Evolutionary conservation across 306 rosid species (phyloP), one percentile per base, ranked within the genome.

Genomic region (Pyrus betulifolia): DNA sequence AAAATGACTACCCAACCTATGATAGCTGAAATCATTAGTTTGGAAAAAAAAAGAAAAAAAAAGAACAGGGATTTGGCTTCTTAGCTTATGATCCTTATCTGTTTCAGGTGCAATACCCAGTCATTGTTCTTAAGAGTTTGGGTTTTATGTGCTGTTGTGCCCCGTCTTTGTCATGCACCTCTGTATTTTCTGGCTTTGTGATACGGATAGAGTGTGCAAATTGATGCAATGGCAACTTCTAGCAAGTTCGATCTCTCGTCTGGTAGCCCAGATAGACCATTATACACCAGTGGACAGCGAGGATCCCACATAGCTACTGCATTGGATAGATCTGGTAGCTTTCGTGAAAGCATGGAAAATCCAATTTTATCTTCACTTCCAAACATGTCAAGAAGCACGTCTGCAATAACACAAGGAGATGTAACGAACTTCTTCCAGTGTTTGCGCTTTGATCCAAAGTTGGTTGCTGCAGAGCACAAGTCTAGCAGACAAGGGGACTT

Each of bases 201-300:
- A 71, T 78, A 81, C 83, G 80, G 85, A 79, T 80, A 74, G 85
- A 83, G 89, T 83, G 80, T 72, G 83, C 87, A 75, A 81, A 90
- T 82, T 90, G 86, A 87, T 84, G 85, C 88, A 85, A 92, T 95
- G 99, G 90, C 97, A 76, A 88, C 93, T 72, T 84, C 98, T 83
- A 84, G 92, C 88, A 95, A 95, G 88, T 90, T 90, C 85, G 97
- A 89, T 80, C 82, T 89, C 83, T 86, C 98, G 68, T 90, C 97
- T 81, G 78, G 85, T 88, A 92, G 97, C 90, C 96, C 97, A 7
- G 97, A 95, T 72, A 89, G 97, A 85, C 93, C 93, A 65, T 76
- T 86, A 81, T 93, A 90, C 82, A 69, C 89, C 80, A 74, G 86
- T 83, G 96, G 92, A 86, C 96, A 89, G 89, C 99, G 97, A 79